Conservation (phyloP, 1,284 basidiomycete species). For the Austroboletus novae-zelandiae region DNA sequence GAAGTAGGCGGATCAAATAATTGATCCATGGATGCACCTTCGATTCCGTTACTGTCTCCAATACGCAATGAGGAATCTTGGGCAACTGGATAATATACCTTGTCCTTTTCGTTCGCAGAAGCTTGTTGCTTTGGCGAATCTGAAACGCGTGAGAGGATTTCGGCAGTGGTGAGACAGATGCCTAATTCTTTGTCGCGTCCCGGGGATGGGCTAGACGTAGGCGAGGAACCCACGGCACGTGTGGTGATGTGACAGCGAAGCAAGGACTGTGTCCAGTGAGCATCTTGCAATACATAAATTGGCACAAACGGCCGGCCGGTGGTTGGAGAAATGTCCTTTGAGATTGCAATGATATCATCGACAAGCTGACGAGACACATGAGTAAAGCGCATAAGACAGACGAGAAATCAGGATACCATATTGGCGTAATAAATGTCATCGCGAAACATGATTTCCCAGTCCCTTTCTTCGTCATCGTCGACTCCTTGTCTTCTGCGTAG, state of each 20-base stretch:
- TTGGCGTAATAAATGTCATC: slow-evolving; percentile 86
- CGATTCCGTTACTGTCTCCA: slow-evolving; percentile 65
- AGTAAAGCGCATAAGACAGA: slow-evolving; percentile 1
- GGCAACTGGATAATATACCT: slow-evolving; percentile 69
- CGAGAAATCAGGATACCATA: slow-evolving; percentile 53
- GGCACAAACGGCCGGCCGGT: slow-evolving; percentile 72
- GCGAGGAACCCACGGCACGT: slow-evolving; percentile 31
- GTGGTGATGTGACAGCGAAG: slow-evolving; percentile 57
- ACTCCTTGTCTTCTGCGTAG: slow-evolving; percentile 56
- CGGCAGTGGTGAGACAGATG: slow-evolving; percentile 47
- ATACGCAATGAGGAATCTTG: slow-evolving; percentile 76
- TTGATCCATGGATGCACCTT: slow-evolving; percentile 53
- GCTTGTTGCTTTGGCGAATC: slow-evolving; percentile 13
- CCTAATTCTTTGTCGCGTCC: slow-evolving; percentile 60
- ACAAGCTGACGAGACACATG: slow-evolving; percentile 48
- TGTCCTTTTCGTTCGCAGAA: slow-evolving; percentile 28
- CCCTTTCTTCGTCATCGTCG: slow-evolving; percentile 54
- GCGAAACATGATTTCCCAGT: slow-evolving; percentile 73
- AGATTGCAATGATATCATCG: slow-evolving; percentile 74
- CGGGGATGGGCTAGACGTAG: slow-evolving; percentile 38
- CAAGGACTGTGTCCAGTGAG: slow-evolving; percentile 73
- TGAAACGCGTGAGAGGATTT: slow-evolving; percentile 41
- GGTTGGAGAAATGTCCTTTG: slow-evolving; percentile 67
- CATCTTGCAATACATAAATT: slow-evolving; percentile 64
- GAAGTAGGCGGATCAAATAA: slow-evolving; percentile 41